These are phyloP conservation scores for Cladosporium phlei DNA, from an alignment of 2,329 filamentous ascomycete genomes.

Conservation along the genomic window DNA sequence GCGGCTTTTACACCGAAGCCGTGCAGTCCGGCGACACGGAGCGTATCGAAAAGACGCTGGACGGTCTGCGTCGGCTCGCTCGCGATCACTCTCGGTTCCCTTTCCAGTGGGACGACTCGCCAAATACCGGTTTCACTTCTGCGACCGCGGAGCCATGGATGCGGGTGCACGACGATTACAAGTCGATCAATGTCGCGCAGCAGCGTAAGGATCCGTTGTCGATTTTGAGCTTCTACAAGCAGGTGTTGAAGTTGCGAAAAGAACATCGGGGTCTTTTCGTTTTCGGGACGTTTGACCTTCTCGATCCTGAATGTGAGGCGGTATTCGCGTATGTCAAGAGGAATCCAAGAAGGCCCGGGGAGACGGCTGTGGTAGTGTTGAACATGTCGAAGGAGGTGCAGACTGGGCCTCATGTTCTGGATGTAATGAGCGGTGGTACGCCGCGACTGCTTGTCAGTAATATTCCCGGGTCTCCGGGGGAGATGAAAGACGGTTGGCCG, in stretches of 20 bases:
- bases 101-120: slow-evolving; percentile 62
- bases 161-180: slow-evolving; percentile 60
- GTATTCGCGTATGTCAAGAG: slow-evolving; percentile 48
- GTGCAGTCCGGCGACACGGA: slow-evolving; percentile 23
- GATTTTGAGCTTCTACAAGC: slow-evolving; percentile 59
- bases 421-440: neutral
- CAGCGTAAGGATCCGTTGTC: slow-evolving; percentile 48
- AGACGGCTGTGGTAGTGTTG: slow-evolving; percentile 33
- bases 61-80: slow-evolving; percentile 53
- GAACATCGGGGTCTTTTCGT: slow-evolving; percentile 59
- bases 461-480: slow-evolving; percentile 20
- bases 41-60: slow-evolving; percentile 44
- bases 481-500: neutral
- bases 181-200: slow-evolving; percentile 56
- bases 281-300: slow-evolving; percentile 59
- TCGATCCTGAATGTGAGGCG: slow-evolving; percentile 49
- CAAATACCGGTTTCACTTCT: slow-evolving; percentile 62
- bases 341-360: slow-evolving; percentile 19
- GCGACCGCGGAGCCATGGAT: slow-evolving; percentile 61
- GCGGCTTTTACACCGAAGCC: slow-evolving; percentile 40
- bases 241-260: slow-evolving; percentile 52
- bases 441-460: slow-evolving; percentile 44
- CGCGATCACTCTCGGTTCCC: slow-evolving; percentile 68
- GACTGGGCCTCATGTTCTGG: slow-evolving; percentile 15
- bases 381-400: slow-evolving; percentile 34